phyloP scores from a whole-genome alignment of 805 yeast genomes.

The Spathaspora arborariae region DNA sequence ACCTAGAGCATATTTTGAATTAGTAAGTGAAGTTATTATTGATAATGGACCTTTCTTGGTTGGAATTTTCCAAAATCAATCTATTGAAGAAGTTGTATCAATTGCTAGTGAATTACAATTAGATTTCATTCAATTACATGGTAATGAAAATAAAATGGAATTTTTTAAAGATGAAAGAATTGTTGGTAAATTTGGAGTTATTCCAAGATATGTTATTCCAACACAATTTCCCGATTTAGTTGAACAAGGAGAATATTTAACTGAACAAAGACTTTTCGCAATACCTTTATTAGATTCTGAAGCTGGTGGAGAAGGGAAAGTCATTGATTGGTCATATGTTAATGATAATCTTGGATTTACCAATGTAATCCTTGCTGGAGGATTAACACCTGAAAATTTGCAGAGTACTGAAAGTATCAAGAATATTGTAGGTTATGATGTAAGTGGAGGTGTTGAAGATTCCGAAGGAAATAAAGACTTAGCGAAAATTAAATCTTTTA shows the following conservation, averaged over 20 bases:
- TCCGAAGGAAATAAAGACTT: slow-evolving; percentile 70
- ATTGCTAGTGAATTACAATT: slow-evolving; percentile 44
- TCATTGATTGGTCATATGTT: slow-evolving; percentile 62
- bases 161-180: slow-evolving; percentile 22
- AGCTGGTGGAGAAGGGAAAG: slow-evolving; percentile 85
- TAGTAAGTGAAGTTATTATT: slow-evolving; percentile 16
- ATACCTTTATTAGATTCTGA: slow-evolving; percentile 79
- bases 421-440: slow-evolving; percentile 88
- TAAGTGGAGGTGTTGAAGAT: slow-evolving; percentile 88
- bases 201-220: slow-evolving; percentile 66
- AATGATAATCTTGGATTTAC: slow-evolving; percentile 36
- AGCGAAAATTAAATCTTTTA: slow-evolving; percentile 56
- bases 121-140: slow-evolving; percentile 89
- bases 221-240: slow-evolving; percentile 41
- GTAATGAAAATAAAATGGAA: slow-evolving; percentile 52
- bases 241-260: slow-evolving; percentile 7
- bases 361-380: slow-evolving; percentile 79
- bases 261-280: slow-evolving; percentile 31
- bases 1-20: slow-evolving; percentile 28
- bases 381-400: slow-evolving; percentile 76
- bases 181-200: slow-evolving; percentile 48
- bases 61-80: slow-evolving; percentile 88
- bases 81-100: slow-evolving; percentile 54
- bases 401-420: slow-evolving; percentile 40
- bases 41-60: slow-evolving; percentile 66